Evolutionary conservation across 306 rosid genomes (phyloP), one percentile per base, ranked within the genome.

Genomic region (Malus fusca): DNA sequence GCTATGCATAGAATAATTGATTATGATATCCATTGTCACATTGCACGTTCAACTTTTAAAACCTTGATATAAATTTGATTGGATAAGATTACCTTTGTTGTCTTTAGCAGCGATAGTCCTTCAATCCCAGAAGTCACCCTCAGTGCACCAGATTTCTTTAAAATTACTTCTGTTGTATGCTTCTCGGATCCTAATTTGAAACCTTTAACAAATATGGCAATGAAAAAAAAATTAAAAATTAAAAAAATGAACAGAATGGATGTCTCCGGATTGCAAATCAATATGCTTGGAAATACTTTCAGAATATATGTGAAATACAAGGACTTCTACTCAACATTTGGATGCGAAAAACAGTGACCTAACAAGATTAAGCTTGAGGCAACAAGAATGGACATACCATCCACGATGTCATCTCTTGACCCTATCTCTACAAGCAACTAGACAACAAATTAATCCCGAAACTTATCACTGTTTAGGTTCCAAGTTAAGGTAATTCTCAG

Each of bases 141-240:
- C 28, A 92, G 79, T 68, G 80, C 76, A 75, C 97, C 97, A 43
- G 92, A 87, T 78, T 90, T 92, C 61, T 87, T 76, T 59, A 89
- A 82, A 80, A 84, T 68, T 46, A 82, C 93, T 79, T 95, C 97
- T 35, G 90, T 35, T 44, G 90, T 92, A 79, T 89, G 99, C 92
- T 85, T 92, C 84, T 90, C 97, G 3, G 97, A 83, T 81, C 99
- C 99, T 82, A 92, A 93, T 82, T 92, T 95, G 85, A 95, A 95
- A 77, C 99, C 99, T 95, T 82, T 46, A 79, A 75, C 56, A 77
- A 28, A 46, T 43, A 82, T 66, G 22, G 43, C 18, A 12, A 74
- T 68, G 66, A 63, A 7, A 11, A 68, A 68, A 69, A 46, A 21
- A 35, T 62, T 23, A 71, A 73, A 68, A 73, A 55, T 19, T 78